Base-by-base conservation (phyloP, 176 grass and related monocot genomes). In the Tillandsia fasciculata region DNA sequence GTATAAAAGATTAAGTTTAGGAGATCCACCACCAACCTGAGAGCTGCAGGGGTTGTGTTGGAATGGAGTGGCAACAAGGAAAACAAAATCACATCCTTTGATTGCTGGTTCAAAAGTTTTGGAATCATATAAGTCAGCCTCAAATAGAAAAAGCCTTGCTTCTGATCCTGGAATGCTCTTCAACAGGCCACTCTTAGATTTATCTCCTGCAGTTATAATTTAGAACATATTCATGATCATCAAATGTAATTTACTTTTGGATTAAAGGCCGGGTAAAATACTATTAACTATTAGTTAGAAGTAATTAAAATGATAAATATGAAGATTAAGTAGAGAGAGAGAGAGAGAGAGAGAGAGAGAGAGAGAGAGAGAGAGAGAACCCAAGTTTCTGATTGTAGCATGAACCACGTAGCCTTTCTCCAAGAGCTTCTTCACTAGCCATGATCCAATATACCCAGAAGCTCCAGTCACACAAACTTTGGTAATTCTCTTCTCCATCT, bases 91-190 rank as follows among this genome's bases (percentile, higher is more conserved):
- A 63, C 85, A 83, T 10, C 80, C 83, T 64, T 26, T 68, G 79
- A 91, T 83, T 1, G 85, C 79, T 20, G 89, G 65, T 70, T 85
- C 89, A 69, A 85, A 88, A 47, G 76, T 75, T 49, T 18, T 64
- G 15, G 89, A 80, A 66, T 88, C 53, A 64, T 85, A 91, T 22
- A 88, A 64, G 64, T 91, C 66, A 13, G 82, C 85, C 65, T 91
- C 49, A 61, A 91, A 91, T 57, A 91, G 66, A 48, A n/a, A 48
- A 71, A 91, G 81, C 72, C 71, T 65, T 47, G 78, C 80, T 28
- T 70, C 65, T 10, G 89, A 78, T 64, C 81, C 82, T 7, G 79
- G 89, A 10, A 88, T 71, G 48, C 9, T 10, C 22, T 47, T 76
- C 51, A 91, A 63, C 13, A 78, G 53, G 61, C 3, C 82, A 2